phyloP scores from a whole-genome alignment of 805 yeast genomes.

The Yamadazyma phyllophila region DNA sequence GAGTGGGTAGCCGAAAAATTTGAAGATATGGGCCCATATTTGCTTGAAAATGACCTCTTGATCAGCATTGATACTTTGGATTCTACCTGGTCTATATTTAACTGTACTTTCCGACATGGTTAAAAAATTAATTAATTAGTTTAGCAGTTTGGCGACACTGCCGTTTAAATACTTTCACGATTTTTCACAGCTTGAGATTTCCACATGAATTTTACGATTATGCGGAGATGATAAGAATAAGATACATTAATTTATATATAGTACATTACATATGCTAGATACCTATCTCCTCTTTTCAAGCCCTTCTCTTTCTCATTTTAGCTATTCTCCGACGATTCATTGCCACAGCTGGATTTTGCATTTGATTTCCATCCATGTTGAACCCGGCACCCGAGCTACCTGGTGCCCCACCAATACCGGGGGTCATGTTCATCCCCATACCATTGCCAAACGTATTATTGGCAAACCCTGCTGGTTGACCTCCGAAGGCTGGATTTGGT shows the following conservation, averaged over 20 bases:
- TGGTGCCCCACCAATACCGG: too few relatives aligned
- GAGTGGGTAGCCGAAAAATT: constrained; percentile 53
- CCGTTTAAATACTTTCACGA: not conserved
- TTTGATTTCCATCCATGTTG: not conserved
- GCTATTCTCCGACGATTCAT: constrained; percentile 27
- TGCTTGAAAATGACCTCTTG: constrained; percentile 67
- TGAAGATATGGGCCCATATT: constrained; percentile 64
- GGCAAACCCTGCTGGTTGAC: not conserved
- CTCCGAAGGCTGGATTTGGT: not conserved
- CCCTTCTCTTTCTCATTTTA: constrained; percentile 33
- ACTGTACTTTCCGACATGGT: constrained; percentile 12
- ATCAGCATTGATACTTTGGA: constrained; percentile 42
- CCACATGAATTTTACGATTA: constrained; percentile 7
- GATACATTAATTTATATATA: not conserved
- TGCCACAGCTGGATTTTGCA: not conserved
- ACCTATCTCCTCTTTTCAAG: not conserved
- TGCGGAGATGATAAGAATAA: constrained; percentile 5
- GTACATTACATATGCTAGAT: constrained; percentile 1
- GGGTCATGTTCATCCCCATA: too few relatives aligned
- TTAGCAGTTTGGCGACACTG: not conserved
- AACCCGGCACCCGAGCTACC: not conserved
- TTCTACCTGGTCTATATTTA: constrained; percentile 34
- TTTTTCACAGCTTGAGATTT: constrained; percentile 1
- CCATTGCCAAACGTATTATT: not conserved
- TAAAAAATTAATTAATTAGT: not conserved